Percentiles rank a stretch among this genome's conserved stretches.
Evolutionary conservation across 768 basidiomycete species (phyloP).

Genomic region (Cystobasidium onofrii): DNA sequence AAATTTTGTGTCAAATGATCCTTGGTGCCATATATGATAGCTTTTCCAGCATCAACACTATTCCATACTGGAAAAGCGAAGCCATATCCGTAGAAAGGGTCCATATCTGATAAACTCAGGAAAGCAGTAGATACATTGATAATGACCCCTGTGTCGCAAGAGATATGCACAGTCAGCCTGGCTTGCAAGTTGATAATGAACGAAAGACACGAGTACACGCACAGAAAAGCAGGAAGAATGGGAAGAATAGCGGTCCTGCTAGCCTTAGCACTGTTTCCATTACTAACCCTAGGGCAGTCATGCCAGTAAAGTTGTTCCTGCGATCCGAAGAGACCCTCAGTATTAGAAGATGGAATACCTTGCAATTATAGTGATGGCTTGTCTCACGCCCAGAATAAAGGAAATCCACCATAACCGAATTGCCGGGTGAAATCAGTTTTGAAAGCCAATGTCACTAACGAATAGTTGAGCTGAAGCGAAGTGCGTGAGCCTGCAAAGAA

Average conservation of each 20-base stretch:
- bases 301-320: constrained; percentile 41
- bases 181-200: background rate
- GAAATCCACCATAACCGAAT: constrained; percentile 44
- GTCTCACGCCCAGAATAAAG: constrained; percentile 45
- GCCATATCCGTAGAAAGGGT: constrained; percentile 45
- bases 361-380: constrained; percentile 13
- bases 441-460: constrained; percentile 45
- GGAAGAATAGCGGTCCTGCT: constrained; percentile 44
- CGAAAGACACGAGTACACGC: constrained; percentile 20
- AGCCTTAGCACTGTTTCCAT: constrained; percentile 44
- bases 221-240: constrained; percentile 46
- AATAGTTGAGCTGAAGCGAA: constrained; percentile 37
- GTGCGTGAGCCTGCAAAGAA: constrained; percentile 6
- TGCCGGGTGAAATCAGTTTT: constrained; percentile 41
- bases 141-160: constrained; percentile 35
- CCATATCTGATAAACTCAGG: constrained; percentile 42
- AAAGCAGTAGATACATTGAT: constrained; percentile 44
- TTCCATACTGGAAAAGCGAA: constrained; percentile 35
- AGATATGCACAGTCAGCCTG: too few species aligned
- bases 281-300: constrained; percentile 42
- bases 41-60: constrained; percentile 41
- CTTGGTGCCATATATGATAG: constrained; percentile 45
- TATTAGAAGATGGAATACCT: background rate
- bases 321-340: background rate
- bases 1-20: constrained; percentile 44